Base-by-base conservation (phyloP, 345 rosid species). In the Toxicodendron radicans region DNA sequence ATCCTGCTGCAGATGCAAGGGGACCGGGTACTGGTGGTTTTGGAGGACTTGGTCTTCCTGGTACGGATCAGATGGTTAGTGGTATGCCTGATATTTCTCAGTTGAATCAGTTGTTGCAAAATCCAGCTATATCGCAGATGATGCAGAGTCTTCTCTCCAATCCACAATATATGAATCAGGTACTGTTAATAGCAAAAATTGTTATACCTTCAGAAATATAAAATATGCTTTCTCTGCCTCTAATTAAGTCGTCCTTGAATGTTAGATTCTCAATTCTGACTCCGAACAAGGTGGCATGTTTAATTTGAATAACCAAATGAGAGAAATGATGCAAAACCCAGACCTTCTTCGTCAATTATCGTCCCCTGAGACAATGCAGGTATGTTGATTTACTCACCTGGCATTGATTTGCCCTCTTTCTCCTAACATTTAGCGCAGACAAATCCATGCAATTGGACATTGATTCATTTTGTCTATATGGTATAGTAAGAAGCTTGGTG, bases 111-210 rank as follows among this genome's bases (percentile, higher is more conserved):
- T 48, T 86, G 66, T 61, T 87, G 85, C 90, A 89, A 82, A 91
- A 91, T 81, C 97, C 92, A 58, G 89, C 88, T 75, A 58, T 89
- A 45, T 75, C 91, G 48, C 91, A 86, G 71, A 85, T 86, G 87
- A 86, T 84, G 91, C 91, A 86, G 74, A 84, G 86, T 78, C 38
- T 89, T 65, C 78, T 87, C 35, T 89, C 94, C 32, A 86, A 86
- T 70, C 92, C 96, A 10, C 87, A 91, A 73, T 81, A 86, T 76
- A 69, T 86, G 84, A 87, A 86, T 74, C 94, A 91, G 92, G 97
- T 91, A 76, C 24, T 75, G 59, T 45, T 49, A 35, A 52, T 67
- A 32, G 41, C 72, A 58, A 59, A 51, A 38, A 17, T 46, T 61
- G 61, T 58, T 63, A 23, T 35, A 49, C 62, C 58, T 49, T 57